Evolutionary conservation across 177 flowering plant genomes (phyloP), one percentile per base, ranked within the genome.

Genomic region (Tripterygium wilfordii): DNA sequence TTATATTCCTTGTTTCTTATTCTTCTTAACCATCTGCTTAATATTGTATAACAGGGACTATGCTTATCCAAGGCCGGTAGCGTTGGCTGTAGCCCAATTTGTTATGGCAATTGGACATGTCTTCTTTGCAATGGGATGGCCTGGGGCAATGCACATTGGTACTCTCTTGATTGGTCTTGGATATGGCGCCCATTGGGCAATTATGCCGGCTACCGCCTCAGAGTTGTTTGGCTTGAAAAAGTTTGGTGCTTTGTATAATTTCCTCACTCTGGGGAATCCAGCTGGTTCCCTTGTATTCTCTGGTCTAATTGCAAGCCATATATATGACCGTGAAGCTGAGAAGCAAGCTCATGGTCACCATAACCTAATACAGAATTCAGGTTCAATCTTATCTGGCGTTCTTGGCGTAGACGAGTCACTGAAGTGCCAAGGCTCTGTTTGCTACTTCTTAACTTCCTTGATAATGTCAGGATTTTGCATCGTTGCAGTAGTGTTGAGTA

Each of bases 231-330:
- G 96, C 2, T 80, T 86, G 51, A 86, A 83, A 58, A 69, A 78
- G 63, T 86, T 77, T 30, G 96, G 91, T 1, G 72, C 81, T 32
- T 54, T 86, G 36, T 86, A 86, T 74, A 86, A 86, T 53, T 60
- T 79, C 40, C 71, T 86, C 17, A 76, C 78, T 47, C 69, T 86
- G 36, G 78, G 79, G 56, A 80, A 79, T 15, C 96, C 91, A 0
- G 66, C 81, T 0, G 96, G 91, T 14, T 83, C 96, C 37, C 77
- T 86, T 76, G 78, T 86, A 29, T 86, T 86, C 68, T 86, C 96
- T 2, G 91, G 96, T 36, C 60, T 81, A 29, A 83, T 86, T 8
- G 96, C 96, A 9, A 88, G 95, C 4, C 54, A 70, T 5, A 48
- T 85, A 16, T 85, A 85, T 22, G 95, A 85, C 26, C 54, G 77